phyloP scores from a whole-genome alignment of 805 yeast species.

The Diddensiella caesifluorescens region DNA sequence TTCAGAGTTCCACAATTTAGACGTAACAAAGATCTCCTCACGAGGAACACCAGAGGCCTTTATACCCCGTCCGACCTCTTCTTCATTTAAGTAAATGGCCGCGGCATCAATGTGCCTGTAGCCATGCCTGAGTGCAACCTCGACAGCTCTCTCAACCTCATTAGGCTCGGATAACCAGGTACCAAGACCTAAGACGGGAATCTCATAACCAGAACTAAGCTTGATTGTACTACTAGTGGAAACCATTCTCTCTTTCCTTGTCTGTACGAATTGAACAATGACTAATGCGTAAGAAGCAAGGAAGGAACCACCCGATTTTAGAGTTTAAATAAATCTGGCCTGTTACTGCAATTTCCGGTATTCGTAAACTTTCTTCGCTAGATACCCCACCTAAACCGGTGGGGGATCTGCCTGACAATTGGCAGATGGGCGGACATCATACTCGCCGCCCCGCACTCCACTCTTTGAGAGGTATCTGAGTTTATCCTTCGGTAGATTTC shows the following conservation, averaged over 20 bases:
- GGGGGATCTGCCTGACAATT: too few species aligned
- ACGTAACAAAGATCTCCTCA: conserved; percentile 39
- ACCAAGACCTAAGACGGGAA: conserved; percentile 52
- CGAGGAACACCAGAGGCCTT: conserved; percentile 55
- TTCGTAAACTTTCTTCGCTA: too few species aligned
- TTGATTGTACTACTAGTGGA: conserved; percentile 17
- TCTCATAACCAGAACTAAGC: conserved; percentile 41
- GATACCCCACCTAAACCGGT: too few species aligned
- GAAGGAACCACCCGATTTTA: too few species aligned
- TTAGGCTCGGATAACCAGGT: conserved; percentile 40
- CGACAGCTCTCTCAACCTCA: conserved; percentile 33
- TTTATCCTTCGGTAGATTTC: too few species aligned
- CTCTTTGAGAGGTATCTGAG: too few species aligned
- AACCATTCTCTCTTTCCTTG: background rate
- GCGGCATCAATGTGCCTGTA: conserved; percentile 66
- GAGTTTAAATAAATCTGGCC: too few species aligned
- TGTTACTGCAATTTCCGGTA: too few species aligned
- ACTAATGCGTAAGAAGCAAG: too few species aligned
- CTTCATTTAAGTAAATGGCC: conserved; percentile 49
- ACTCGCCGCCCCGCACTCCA: too few species aligned
- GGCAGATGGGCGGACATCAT: too few species aligned
- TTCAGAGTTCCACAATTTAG: conserved; percentile 34
- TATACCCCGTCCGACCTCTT: conserved; percentile 51
- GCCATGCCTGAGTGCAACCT: conserved; percentile 46
- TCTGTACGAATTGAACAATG: too few species aligned